Evolutionary conservation across 768 basidiomycete species (phyloP), one percentile per base, ranked within the genome.

Genomic region (Xerocomus spinulosus): DNA sequence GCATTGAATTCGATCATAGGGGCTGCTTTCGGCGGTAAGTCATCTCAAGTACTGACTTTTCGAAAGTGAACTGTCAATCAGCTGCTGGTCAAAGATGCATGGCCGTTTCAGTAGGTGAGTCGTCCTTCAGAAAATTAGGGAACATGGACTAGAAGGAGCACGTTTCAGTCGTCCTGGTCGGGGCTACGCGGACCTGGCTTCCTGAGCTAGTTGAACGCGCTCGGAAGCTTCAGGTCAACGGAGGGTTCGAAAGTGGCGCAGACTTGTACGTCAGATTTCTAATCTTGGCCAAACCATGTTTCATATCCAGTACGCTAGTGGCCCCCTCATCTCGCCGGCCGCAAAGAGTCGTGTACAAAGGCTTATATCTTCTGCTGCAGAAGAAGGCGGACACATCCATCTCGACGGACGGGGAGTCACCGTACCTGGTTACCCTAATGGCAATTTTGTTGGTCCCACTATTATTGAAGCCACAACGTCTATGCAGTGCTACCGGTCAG

Each of bases 21-120:
- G 13, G 93, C 94, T 34, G 94, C 92, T 5, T 97, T 96, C 55
- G 94, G 94, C 46, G 85, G 85, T 86, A 60, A 56, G 73, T 40
- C 20, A 32, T 44, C 38, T 42, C 47, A 25, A 53, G 33, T 67
- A 61, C 29, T 55, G 46, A 7, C 54, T 61, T 49, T 17, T 40
- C 43, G 32, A 25, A 35, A n/a, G 57, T 62, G 17, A 64, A 63
- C 46, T 35, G 12, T 54, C 30, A 21, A 33, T 53, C 61, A 80
- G 95, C 95, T 54, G 95, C 95, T 25, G 95, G 95, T 12, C 95
- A 98, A 66, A 80, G 96, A 48, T 98, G 94, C 71, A 97, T 96
- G 94, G 94, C 92, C 12, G 71, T 95, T 35, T 95, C 92, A 12
- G 92, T 94, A 26, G 87, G 91, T 87, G 53, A 60, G 82, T 54